Base-by-base conservation (phyloP, 2,329 filamentous ascomycete species). In the Pezicula carpinea region DNA sequence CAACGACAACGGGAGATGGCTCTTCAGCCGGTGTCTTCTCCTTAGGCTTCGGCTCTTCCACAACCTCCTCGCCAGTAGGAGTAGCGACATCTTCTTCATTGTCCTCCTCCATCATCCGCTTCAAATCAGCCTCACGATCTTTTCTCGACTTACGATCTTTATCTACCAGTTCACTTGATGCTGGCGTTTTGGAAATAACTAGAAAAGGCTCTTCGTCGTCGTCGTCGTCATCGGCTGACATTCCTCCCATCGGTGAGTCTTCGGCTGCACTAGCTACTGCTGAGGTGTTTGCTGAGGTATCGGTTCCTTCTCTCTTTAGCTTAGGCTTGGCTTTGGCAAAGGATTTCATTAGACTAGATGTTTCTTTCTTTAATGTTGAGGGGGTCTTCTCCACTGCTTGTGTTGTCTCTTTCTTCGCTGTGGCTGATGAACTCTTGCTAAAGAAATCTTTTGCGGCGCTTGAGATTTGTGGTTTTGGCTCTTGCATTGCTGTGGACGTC, bases 51-150 rank as follows among this genome's bases (percentile, higher is more conserved):
- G 68, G 43, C 57, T 69, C 74, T 55, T 82, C 77, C n/a, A 77
- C 72, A 4, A 36, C 36, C 3, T 53, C 53, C 60, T 83, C 77
- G 11, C 78, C 75, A 23, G 83, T 77, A 19, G 48, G 53, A 44
- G 31, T 59, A 53, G 46, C 36, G 23, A 35, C 41, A 13, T 69
- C 66, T 10, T 71, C 68, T 0, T 75, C 72, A n/a, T 85, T 83
- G 33, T 79, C 74, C 45, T 80, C 77, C 39, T 89, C 85, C 86
- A 90, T 89, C 85, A 90, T 89, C 57, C 80, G 69, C 57, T 73
- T 74, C 17, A 61, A 58, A 23, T 61, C 59, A 3, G 26, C 26
- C 19, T 34, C 41, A 52, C 53, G 38, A 13, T 40, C 38, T 15
- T 40, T 29, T 19, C 21, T 21, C 14, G 21, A 40, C 22, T 40